These are phyloP conservation scores for Aspergillus terreus DNA, from an alignment of 2,329 filamentous ascomycete species.

Conservation along the genomic window DNA sequence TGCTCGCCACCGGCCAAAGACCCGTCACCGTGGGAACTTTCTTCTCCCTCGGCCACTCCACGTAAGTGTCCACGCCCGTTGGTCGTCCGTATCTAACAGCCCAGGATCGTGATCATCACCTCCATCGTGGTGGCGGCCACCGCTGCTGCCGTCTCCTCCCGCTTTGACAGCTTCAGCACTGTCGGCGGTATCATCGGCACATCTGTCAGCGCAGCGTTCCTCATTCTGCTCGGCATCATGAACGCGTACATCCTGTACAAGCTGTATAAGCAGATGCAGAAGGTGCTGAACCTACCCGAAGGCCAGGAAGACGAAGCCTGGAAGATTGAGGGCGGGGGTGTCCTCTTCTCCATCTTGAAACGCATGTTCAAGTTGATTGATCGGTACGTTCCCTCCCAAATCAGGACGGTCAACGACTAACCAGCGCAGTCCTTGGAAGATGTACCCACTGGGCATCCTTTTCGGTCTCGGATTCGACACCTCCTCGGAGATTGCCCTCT, in stretches of 20 bases:
- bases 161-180: conserved; percentile 74
- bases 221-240: conserved; percentile 76
- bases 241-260: conserved; percentile 84
- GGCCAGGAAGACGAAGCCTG: conserved; percentile 53
- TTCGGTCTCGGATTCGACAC: conserved; percentile 96
- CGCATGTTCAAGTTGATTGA: conserved; percentile 71
- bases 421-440: conserved; percentile 67
- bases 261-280: conserved; percentile 65
- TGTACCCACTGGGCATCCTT: conserved; percentile 85
- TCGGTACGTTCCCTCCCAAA: conserved; percentile 26
- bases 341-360: conserved; percentile 68
- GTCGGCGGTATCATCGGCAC: conserved; percentile 89
- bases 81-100: conserved; percentile 1
- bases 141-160: conserved; percentile 72
- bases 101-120: conserved; percentile 75
- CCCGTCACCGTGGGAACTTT: conserved; percentile 92
- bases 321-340: conserved; percentile 71
- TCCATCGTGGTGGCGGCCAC: conserved; percentile 91
- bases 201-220: conserved; percentile 75
- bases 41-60: conserved; percentile 91
- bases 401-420: background rate
- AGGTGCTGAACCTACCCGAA: conserved; percentile 51
- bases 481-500: conserved; percentile 84
- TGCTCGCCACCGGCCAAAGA: conserved; percentile 78
- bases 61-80: conserved; percentile 38